Evolutionary conservation across 2,329 filamentous ascomycete species (phyloP).

Genomic region (Drechslerella stenobrocha): DNA sequence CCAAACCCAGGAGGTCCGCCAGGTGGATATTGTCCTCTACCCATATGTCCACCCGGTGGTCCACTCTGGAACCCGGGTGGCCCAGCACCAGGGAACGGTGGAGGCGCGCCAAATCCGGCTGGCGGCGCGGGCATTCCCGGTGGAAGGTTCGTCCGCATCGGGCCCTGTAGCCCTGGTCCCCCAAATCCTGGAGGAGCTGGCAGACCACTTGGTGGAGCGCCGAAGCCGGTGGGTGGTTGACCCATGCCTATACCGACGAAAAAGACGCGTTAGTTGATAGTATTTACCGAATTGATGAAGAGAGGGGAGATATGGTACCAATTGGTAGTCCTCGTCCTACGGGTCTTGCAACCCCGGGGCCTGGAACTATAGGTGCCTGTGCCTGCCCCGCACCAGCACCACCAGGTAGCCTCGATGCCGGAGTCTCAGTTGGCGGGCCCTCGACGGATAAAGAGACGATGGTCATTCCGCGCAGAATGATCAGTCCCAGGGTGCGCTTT

Average conservation of each 20-base stretch:
- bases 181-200: slow-evolving; percentile 51
- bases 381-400: slow-evolving; percentile 62
- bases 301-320: slow-evolving; percentile 49
- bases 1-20: slow-evolving; percentile 43
- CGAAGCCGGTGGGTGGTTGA: slow-evolving; percentile 51
- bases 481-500: slow-evolving; percentile 93
- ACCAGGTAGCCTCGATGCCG: slow-evolving; percentile 77
- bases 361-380: slow-evolving; percentile 66
- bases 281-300: slow-evolving; percentile 54
- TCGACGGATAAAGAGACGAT: slow-evolving; percentile 95
- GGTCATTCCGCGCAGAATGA: slow-evolving; percentile 90
- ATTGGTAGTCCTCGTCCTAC: slow-evolving; percentile 72
- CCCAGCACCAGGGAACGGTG: slow-evolving; percentile 37
- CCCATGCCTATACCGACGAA: slow-evolving; percentile 50
- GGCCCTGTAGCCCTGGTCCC: slow-evolving; percentile 41
- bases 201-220: slow-evolving; percentile 50
- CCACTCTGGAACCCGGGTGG: slow-evolving; percentile 45
- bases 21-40: slow-evolving; percentile 44
- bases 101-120: slow-evolving; percentile 41
- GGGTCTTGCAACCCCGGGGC: slow-evolving; percentile 86
- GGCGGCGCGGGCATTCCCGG: slow-evolving; percentile 46
- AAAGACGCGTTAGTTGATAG: slow-evolving; percentile 56
- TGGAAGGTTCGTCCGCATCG: slow-evolving; percentile 48
- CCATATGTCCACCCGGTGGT: slow-evolving; percentile 40
- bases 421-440: slow-evolving; percentile 90